Evolutionary conservation across 352 stramenopile species (phyloP), one percentile per base, ranked within the genome.

Genomic region (Globisporangium nagaii): DNA sequence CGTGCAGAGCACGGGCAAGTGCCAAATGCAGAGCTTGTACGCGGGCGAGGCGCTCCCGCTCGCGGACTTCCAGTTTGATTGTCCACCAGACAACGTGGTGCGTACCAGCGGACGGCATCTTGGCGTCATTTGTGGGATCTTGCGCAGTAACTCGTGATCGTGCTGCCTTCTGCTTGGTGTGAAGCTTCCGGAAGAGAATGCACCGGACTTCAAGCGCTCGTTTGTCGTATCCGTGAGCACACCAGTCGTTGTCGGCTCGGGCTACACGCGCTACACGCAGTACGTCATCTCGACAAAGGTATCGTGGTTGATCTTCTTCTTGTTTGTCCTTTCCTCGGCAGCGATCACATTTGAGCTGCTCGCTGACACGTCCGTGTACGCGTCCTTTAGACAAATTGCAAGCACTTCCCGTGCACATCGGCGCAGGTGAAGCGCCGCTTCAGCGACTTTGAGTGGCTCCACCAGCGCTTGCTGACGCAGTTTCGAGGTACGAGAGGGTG

Each of bases 391-490:
- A 89, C 77, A 2, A 85, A 91, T 28, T 76, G 69, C 19, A 64
- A 60, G 19, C 65, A 75, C 20, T 94, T 94, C 39, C 81, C 81
- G 8, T 87, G 74, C 45, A 60, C 67, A 11, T 67, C 70, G 7
- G 79, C 75, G 25, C 81, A 92, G 86, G 84, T 96, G 28, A 88
- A 88, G 44, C 73, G 88, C 9, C 75, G 88, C 12, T 96, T 93
- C 59, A 94, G 81, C 50, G 88, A 96, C 63, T 96, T 96, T 43
- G 80, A 92, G 52, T 96, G 88, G 88, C 73, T 96, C 7, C 88
- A 96, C 30, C 66, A 91, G 50, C 75, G 88, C 7, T 60, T 96
- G 25, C 52, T 87, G 13, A 70, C 81, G 57, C 68, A 84, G 34
- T 95, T 90, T 70, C 81, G 79, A 71, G 84, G 81, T 89, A 44